Percentiles rank a stretch among this genome's conserved stretches.
Conservation (phyloP, 352 stramenopile species). For the Pythium brachiatum region DNA sequence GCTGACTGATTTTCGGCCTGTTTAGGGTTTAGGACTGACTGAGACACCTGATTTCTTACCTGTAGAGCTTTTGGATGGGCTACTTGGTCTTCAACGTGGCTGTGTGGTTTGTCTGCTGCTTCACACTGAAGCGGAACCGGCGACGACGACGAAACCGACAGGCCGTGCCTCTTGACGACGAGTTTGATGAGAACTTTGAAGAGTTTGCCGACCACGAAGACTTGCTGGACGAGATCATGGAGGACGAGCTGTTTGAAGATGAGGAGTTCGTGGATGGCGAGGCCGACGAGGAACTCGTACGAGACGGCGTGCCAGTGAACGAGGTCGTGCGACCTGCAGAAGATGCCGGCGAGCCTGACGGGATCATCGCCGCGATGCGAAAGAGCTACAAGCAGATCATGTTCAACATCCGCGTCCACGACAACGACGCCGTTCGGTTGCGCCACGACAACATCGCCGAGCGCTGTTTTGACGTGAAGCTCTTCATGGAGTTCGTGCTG, state of each 20-base stretch:
- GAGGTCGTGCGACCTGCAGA: background rate
- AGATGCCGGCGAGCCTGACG: slow-evolving; percentile 37
- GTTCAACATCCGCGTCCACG: slow-evolving; percentile 72
- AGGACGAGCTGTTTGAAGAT: slow-evolving; percentile 22
- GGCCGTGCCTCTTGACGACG: slow-evolving; percentile 18
- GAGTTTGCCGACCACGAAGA: slow-evolving; percentile 23
- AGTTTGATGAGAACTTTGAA: slow-evolving; percentile 36
- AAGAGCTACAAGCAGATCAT: slow-evolving; percentile 65
- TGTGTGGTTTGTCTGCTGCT: slow-evolving; percentile 75
- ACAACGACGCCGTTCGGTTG: slow-evolving; percentile 62
- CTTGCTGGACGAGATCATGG: slow-evolving; percentile 19
- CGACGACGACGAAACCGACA: slow-evolving; percentile 38
- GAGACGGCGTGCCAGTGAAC: slow-evolving; percentile 14
- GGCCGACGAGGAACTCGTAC: background rate
- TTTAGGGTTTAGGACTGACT: no score
- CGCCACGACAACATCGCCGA: slow-evolving; percentile 55
- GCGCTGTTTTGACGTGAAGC: slow-evolving; percentile 67
- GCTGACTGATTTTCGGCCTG: no score
- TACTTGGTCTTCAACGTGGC: slow-evolving; percentile 74
- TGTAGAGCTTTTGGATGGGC: slow-evolving; percentile 68
- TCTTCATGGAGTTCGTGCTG: slow-evolving; percentile 66
- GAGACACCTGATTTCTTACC: no score
- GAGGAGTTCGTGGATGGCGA: slow-evolving; percentile 11
- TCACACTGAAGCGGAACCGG: slow-evolving; percentile 45
- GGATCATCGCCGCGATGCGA: slow-evolving; percentile 54